These are phyloP conservation scores for Cardamine resedifolia DNA, from an alignment of 345 rosid genomes.

Conservation along the genomic window DNA sequence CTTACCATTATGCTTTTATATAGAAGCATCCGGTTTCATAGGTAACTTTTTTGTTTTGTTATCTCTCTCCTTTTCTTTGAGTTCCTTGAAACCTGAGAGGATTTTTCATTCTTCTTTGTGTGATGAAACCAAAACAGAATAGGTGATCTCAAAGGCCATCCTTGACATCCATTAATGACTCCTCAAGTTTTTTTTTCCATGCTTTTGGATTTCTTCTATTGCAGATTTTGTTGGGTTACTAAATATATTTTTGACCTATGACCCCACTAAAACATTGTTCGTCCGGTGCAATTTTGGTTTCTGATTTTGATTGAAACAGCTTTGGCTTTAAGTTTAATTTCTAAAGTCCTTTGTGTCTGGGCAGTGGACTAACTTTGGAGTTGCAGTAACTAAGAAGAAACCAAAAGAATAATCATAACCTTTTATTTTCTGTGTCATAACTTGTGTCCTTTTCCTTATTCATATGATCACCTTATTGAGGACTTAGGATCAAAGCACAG, in stretches of 20 bases:
- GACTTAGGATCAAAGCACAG: background rate
- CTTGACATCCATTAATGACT: conserved; percentile 33
- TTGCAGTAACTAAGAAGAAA: conserved; percentile 3
- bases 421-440: background rate
- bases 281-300: background rate
- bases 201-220: background rate
- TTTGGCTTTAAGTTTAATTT: background rate
- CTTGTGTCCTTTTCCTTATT: background rate
- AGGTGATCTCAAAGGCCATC: conserved; percentile 60
- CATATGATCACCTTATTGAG: conserved; percentile 1
- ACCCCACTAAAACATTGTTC: background rate
- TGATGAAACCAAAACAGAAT: conserved; percentile 47
- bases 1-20: conserved; percentile 70
- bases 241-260: background rate
- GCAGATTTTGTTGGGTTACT: conserved; percentile 11
- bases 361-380: background rate
- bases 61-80: background rate
- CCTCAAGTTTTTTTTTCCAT: background rate
- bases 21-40: conserved; percentile 58
- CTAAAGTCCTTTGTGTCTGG: background rate
- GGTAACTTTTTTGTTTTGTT: conserved; percentile 41
- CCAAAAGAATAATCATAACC: background rate
- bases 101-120: conserved; percentile 4
- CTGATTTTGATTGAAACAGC: background rate
- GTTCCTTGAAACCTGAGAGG: background rate